Evolutionary conservation across 1,284 basidiomycete species (phyloP).

Genomic region (Xanthoconium separans): DNA sequence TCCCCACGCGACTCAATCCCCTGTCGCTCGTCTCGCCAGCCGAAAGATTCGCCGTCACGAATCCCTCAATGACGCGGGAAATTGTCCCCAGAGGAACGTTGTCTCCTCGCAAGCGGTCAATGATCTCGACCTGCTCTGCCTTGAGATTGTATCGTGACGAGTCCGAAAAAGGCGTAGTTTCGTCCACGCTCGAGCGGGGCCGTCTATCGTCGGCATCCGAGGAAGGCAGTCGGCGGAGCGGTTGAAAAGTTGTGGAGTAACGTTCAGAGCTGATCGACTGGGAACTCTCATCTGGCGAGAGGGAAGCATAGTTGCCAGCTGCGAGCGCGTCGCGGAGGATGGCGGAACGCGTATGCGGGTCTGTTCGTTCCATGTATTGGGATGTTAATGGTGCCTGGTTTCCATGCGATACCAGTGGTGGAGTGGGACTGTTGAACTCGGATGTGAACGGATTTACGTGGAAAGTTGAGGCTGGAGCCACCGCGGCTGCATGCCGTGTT

Average conservation of each 20-base stretch:
- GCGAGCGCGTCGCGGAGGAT: slow-evolving; percentile 13
- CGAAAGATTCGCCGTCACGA: neutral
- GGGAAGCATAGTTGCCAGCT: neutral
- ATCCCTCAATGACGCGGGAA: slow-evolving; percentile 16
- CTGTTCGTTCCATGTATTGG: neutral
- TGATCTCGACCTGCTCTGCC: slow-evolving; percentile 9
- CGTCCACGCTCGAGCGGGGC: neutral
- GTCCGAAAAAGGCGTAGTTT: neutral
- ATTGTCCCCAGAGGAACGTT: slow-evolving; percentile 18
- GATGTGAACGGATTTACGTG: slow-evolving; percentile 9
- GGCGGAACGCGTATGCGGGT: slow-evolving; percentile 6
- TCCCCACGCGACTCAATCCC: neutral
- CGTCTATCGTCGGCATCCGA: neutral
- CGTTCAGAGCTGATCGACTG: neutral
- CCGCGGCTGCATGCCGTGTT: too few relatives aligned
- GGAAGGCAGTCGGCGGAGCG: slow-evolving; percentile 1
- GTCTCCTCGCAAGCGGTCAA: slow-evolving; percentile 11
- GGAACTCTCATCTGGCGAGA: neutral
- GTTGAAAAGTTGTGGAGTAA: neutral
- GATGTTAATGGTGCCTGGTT: neutral
- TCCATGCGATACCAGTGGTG: neutral
- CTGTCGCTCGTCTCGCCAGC: neutral
- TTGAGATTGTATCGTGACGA: slow-evolving; percentile 8
- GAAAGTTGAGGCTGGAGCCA: neutral
- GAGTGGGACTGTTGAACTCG: neutral